Evolutionary conservation across 257 asterid species (phyloP).

Genomic region (Jasminum sambac): DNA sequence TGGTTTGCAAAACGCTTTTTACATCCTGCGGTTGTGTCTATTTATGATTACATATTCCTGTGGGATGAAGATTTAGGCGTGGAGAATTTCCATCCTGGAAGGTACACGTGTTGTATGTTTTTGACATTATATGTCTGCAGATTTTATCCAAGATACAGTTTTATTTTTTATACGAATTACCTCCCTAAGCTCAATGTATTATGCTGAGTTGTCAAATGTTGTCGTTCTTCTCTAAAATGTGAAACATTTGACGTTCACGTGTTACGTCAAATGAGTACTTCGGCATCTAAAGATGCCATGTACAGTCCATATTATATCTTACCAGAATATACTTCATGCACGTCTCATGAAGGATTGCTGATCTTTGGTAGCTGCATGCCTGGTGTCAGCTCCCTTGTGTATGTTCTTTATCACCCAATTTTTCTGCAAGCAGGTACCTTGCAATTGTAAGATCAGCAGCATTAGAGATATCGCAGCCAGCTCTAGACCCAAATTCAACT

Average conservation of each 20-base stretch:
- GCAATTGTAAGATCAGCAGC: conserved; percentile 78
- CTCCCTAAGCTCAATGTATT: conserved; percentile 6
- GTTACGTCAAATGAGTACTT: background rate
- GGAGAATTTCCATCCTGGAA: conserved; percentile 79
- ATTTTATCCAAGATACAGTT: background rate
- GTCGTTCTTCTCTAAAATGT: background rate
- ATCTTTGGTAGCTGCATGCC: background rate
- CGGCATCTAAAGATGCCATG: background rate
- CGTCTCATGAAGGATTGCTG: background rate
- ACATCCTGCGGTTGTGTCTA: conserved; percentile 81
- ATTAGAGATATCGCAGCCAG: conserved; percentile 97
- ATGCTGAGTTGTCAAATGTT: conserved; percentile 3
- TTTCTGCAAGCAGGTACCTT: conserved; percentile 56
- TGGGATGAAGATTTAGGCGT: conserved; percentile 99
- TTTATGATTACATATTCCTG: conserved; percentile 85
- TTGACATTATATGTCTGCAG: background rate
- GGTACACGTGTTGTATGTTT: conserved; percentile 42
- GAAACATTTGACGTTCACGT: background rate
- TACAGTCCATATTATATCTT: background rate
- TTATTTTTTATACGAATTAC: background rate
- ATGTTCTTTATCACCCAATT: conserved; percentile 12
- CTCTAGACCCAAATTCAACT: conserved; percentile 96
- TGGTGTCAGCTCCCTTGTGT: conserved; percentile 12
- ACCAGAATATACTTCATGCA: too few relatives aligned
- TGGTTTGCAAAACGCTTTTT: conserved; percentile 98